Evolutionary conservation across 2,329 filamentous ascomycete genomes (phyloP).

Genomic region (Hymenoscyphus salicellus): DNA sequence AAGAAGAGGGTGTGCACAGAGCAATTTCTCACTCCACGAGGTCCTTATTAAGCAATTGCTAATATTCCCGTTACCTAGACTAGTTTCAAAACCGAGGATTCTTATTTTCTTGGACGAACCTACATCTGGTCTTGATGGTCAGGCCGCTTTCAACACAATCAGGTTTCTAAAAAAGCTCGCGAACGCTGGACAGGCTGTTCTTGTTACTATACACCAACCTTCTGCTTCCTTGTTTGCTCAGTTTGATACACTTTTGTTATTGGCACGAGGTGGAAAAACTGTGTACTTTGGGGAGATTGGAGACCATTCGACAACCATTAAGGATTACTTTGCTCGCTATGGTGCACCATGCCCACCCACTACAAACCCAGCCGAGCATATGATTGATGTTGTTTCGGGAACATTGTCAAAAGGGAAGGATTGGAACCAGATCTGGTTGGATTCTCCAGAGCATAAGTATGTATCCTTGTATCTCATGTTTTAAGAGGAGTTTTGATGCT

Average conservation of each 20-base stretch:
- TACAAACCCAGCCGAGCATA: conserved; percentile 67
- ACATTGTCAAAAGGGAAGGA: conserved; percentile 55
- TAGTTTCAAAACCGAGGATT: conserved; percentile 52
- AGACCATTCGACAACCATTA: neutral
- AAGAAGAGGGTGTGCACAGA: too few relatives aligned
- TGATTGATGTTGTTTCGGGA: conserved; percentile 51
- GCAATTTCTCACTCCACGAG: too few relatives aligned
- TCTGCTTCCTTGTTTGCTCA: conserved; percentile 48
- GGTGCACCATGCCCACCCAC: conserved; percentile 63
- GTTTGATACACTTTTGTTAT: conserved; percentile 59
- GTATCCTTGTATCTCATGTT: conserved; percentile 52
- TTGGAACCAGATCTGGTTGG: conserved; percentile 74
- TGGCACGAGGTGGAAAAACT: conserved; percentile 59
- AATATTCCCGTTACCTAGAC: conserved; percentile 5
- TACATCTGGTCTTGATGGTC: conserved; percentile 56
- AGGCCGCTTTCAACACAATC: conserved; percentile 60
- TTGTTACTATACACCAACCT: conserved; percentile 53
- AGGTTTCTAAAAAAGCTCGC: conserved; percentile 58
- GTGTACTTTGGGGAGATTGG: conserved; percentile 67
- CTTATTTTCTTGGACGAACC: conserved; percentile 60
- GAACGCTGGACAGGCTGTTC: conserved; percentile 47
- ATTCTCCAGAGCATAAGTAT: conserved; percentile 57
- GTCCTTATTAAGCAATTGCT: too few relatives aligned
- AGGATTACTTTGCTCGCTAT: conserved; percentile 64
- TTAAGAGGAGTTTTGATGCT: neutral